phyloP scores from a whole-genome alignment of 1,284 basidiomycete species.

The Tilletiaria anomala region DNA sequence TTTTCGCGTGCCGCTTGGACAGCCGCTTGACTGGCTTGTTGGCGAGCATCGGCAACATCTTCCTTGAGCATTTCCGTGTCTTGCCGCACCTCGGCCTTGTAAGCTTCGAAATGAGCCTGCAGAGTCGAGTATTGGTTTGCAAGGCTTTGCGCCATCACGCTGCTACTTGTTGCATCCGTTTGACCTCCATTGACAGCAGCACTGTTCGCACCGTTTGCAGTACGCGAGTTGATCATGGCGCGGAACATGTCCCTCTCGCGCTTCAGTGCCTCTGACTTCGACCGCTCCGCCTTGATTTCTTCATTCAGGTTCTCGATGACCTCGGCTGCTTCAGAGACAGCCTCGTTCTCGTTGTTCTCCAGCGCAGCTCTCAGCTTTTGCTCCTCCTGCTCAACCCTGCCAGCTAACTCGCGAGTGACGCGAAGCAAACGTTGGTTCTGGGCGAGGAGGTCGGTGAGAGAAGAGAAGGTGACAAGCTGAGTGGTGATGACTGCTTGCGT shows the following conservation, averaged over 20 bases:
- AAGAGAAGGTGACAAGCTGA: conserved; percentile 74
- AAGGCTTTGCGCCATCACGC: no score
- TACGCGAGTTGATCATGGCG: conserved; percentile 50
- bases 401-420: conserved; percentile 54
- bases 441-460: conserved; percentile 62
- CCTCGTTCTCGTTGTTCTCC: conserved; percentile 56
- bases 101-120: conserved; percentile 60
- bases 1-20: conserved; percentile 43
- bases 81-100: conserved; percentile 60
- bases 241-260: conserved; percentile 78
- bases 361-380: conserved; percentile 13
- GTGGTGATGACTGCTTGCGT: conserved; percentile 60
- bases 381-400: conserved; percentile 40
- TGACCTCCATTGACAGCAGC: no score
- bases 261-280: conserved; percentile 59
- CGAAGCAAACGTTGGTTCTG: conserved; percentile 79
- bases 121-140: conserved; percentile 56
- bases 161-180: no score
- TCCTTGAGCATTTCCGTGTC: conserved; percentile 56
- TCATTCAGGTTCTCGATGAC: conserved; percentile 64
- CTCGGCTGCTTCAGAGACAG: conserved; percentile 70
- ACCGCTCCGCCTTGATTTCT: conserved; percentile 58
- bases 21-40: conserved; percentile 62
- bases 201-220: no score
- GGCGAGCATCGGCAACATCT: conserved; percentile 55